phyloP scores from a whole-genome alignment of 1,284 basidiomycete species.

The Heterobasidion annosum region DNA sequence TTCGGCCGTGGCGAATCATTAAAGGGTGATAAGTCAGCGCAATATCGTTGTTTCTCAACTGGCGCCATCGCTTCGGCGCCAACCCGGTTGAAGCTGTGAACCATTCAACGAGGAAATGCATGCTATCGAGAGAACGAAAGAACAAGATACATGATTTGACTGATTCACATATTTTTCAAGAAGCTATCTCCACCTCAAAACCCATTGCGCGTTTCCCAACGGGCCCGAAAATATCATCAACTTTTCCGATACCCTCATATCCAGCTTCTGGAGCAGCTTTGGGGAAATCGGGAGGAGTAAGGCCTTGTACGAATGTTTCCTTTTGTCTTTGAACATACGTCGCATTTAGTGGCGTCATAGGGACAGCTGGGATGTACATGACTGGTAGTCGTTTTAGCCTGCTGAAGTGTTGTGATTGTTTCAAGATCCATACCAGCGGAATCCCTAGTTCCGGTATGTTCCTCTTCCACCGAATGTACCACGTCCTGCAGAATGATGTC shows the following conservation, averaged over 20 bases:
- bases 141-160: background rate
- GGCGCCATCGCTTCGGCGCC: too few species aligned
- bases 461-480: constrained; percentile 71
- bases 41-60: too few species aligned
- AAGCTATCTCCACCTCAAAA: constrained; percentile 21
- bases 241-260: constrained; percentile 41
- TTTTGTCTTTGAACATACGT: constrained; percentile 58
- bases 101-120: too few species aligned
- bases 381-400: constrained; percentile 19
- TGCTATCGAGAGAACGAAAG: too few species aligned
- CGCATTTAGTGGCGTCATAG: constrained; percentile 55
- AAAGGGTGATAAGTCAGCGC: too few species aligned
- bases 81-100: too few species aligned
- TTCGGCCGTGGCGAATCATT: too few species aligned
- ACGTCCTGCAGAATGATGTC: constrained; percentile 36
- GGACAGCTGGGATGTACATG: constrained; percentile 80
- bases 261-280: constrained; percentile 46
- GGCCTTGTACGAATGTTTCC: constrained; percentile 46
- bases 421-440: constrained; percentile 46
- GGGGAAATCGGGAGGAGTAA: constrained; percentile 70
- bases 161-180: background rate
- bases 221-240: constrained; percentile 35
- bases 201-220: constrained; percentile 52
- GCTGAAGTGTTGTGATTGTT: background rate
- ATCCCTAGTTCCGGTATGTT: constrained; percentile 61